A percentile compares a stretch with the other conserved stretches of the same genome.
phyloP scores from a whole-genome alignment of 352 stramenopile genomes.

The Thalassiosira livingstoniorum region DNA sequence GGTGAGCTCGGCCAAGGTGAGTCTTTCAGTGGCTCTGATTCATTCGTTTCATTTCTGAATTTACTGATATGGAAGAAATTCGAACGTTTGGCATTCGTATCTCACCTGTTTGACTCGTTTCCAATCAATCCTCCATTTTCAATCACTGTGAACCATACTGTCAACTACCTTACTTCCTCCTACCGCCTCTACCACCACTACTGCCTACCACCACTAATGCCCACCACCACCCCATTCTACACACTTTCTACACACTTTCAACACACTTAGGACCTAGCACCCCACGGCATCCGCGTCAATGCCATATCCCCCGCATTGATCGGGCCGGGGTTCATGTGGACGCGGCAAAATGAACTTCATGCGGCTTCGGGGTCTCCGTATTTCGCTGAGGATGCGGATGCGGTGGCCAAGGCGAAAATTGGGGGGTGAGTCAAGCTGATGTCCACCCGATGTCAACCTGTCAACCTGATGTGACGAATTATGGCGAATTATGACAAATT shows the following conservation, averaged over 20 bases:
- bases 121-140: background rate
- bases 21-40: background rate
- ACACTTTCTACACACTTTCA: conserved; percentile 13
- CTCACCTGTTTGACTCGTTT: background rate
- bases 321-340: conserved; percentile 86
- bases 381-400: conserved; percentile 78
- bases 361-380: conserved; percentile 80
- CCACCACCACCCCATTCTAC: background rate
- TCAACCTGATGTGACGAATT: too few species aligned
- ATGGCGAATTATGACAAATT: too few species aligned
- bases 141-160: background rate
- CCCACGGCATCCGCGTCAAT: conserved; percentile 85
- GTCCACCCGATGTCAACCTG: too few species aligned
- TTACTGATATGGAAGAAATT: conserved; percentile 8
- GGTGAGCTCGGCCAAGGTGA: conserved; percentile 58
- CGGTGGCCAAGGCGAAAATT: conserved; percentile 80
- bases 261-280: conserved; percentile 86
- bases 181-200: too few species aligned
- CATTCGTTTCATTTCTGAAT: background rate
- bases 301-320: conserved; percentile 85
- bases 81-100: background rate
- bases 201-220: too few species aligned
- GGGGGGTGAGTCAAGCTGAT: conserved; percentile 57
- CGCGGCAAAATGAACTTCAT: conserved; percentile 86
- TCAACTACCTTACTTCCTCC: background rate